These are phyloP conservation scores for Fusarium sp. DNA, from an alignment of 2,329 filamentous ascomycete genomes.

Conservation along the genomic window DNA sequence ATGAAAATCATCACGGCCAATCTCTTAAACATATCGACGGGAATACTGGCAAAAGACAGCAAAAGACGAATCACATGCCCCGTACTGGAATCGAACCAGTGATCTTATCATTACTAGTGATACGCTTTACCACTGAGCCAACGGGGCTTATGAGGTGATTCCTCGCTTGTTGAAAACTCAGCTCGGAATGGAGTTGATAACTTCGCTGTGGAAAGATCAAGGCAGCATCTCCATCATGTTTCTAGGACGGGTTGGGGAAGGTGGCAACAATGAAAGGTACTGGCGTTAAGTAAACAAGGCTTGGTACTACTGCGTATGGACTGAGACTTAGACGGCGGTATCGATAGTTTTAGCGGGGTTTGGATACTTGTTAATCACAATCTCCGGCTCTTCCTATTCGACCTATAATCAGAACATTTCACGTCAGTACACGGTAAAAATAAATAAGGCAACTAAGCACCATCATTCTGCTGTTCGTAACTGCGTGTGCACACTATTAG, in stretches of 20 bases:
- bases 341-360: too few species aligned
- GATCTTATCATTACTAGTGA: conserved; percentile 42
- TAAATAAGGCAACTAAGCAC: neutral
- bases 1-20: neutral
- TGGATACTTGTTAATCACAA: too few species aligned
- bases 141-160: conserved; percentile 36
- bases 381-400: too few species aligned
- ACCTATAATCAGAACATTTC: too few species aligned
- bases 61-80: conserved; percentile 26
- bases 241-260: too few species aligned
- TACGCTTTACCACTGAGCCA: conserved; percentile 43
- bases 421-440: too few species aligned
- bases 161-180: neutral
- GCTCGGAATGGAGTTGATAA: accelerated
- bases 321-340: too few species aligned
- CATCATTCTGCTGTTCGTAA: conserved; percentile 26
- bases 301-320: too few species aligned
- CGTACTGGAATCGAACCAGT: conserved; percentile 40
- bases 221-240: too few species aligned
- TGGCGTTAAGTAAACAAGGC: too few species aligned
- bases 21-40: neutral
- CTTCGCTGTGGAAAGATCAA: accelerated
- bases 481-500: conserved; percentile 7
- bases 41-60: neutral
- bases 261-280: too few species aligned